A percentile compares a stretch with the other conserved stretches of the same genome.
These are phyloP conservation scores for Melastoma candidum DNA, from an alignment of 441 rosid genomes.

Conservation along the genomic window DNA sequence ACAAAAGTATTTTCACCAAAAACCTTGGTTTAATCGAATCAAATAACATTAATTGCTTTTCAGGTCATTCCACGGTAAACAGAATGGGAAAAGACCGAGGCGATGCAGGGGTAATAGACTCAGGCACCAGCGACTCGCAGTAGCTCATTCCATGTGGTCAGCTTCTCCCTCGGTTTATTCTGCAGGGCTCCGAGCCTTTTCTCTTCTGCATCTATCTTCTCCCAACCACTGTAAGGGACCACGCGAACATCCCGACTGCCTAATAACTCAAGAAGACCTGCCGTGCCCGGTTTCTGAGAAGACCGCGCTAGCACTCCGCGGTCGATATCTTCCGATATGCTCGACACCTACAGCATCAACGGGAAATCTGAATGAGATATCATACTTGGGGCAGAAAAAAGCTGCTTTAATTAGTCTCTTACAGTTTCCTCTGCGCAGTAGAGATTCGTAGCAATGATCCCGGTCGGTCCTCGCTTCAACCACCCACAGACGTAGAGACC, in stretches of 20 bases:
- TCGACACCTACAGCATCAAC: constrained; percentile 41
- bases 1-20: too few relatives aligned
- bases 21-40: too few relatives aligned
- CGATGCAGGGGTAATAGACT: too few relatives aligned
- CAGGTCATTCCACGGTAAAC: too few relatives aligned
- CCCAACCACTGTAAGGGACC: constrained; percentile 55
- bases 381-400: neutral
- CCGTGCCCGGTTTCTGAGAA: constrained; percentile 42
- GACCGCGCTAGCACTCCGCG: constrained; percentile 26
- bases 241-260: constrained; percentile 31
- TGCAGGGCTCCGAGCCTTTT: neutral
- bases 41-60: too few relatives aligned
- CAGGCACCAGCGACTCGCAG: constrained; percentile 9
- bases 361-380: constrained; percentile 2
- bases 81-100: too few relatives aligned
- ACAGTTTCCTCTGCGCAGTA: constrained; percentile 78
- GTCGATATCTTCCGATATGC: constrained; percentile 62
- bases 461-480: constrained; percentile 85
- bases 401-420: too few relatives aligned
- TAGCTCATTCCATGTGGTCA: constrained; percentile 50
- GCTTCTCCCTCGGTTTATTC: constrained; percentile 65
- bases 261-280: constrained; percentile 55
- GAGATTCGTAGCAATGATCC: constrained; percentile 82
- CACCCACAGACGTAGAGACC: constrained; percentile 95
- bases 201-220: constrained; percentile 65